Evolutionary conservation across 2,329 filamentous ascomycete species (phyloP).

Genomic region (Dothidotthia symphoricarpi): DNA sequence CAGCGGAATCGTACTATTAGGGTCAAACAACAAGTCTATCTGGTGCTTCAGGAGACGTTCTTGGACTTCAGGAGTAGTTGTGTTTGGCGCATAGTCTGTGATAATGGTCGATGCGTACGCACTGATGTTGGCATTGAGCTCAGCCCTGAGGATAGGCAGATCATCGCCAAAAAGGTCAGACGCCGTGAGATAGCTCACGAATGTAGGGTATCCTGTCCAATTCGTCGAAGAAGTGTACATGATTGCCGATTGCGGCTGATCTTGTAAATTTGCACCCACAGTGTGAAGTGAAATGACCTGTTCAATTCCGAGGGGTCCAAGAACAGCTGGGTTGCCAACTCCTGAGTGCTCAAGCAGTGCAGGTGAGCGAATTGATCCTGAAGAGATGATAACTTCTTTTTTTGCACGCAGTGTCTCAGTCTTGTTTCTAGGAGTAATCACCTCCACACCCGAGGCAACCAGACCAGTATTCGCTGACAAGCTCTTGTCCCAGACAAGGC

Average conservation of each 20-base stretch:
- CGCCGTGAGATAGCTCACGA: constrained; percentile 39
- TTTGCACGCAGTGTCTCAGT: constrained; percentile 18
- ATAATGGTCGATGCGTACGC: constrained; percentile 28
- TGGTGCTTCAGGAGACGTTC: constrained; percentile 47
- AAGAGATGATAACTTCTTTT: constrained; percentile 38
- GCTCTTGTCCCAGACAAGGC: constrained; percentile 39
- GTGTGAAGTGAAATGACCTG: constrained; percentile 20
- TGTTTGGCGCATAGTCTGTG: constrained; percentile 16
- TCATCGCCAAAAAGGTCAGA: constrained; percentile 37
- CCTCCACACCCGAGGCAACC: constrained; percentile 26
- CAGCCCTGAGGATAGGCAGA: constrained; percentile 21
- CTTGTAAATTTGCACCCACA: constrained; percentile 39
- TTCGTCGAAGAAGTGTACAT: constrained; percentile 28
- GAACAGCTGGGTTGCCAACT: constrained; percentile 34
- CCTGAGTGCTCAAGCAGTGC: constrained; percentile 40
- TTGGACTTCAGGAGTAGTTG: constrained; percentile 33
- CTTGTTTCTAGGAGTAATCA: constrained; percentile 17
- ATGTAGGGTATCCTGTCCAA: constrained; percentile 41
- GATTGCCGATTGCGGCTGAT: constrained; percentile 34
- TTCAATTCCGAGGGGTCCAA: constrained; percentile 22
- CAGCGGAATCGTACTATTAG: constrained; percentile 43
- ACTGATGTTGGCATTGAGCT: constrained; percentile 27
- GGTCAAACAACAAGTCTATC: constrained; percentile 49
- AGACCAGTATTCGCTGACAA: constrained; percentile 1
- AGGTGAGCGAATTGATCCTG: constrained; percentile 37